Evolutionary conservation across 306 rosid genomes (phyloP).

Genomic region (Lathyrus sativus): DNA sequence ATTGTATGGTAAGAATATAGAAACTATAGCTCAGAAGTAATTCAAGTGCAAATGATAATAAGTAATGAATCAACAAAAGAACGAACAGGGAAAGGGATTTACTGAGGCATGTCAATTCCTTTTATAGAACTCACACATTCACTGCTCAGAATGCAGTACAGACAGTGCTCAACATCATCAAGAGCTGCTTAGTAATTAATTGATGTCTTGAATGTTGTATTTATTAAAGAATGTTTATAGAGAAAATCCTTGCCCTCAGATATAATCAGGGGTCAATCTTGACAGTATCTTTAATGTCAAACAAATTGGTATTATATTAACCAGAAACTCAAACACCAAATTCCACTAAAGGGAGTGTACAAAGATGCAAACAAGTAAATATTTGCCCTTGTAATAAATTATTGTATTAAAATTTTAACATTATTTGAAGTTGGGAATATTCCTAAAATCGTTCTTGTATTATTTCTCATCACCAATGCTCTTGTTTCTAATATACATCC

Average conservation of each 20-base stretch:
- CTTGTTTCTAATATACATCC: not conserved
- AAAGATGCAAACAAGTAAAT: not conserved
- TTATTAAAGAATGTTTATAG: not conserved
- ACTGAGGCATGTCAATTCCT: not conserved
- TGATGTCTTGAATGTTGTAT: not conserved
- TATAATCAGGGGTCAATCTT: conserved; percentile 10
- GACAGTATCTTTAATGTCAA: not conserved
- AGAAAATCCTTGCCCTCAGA: not conserved
- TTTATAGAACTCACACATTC: not conserved
- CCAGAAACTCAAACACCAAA: not conserved
- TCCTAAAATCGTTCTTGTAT: not conserved
- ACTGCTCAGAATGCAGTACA: not conserved
- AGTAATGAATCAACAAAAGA: not conserved
- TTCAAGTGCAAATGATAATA: not conserved
- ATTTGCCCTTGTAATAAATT: not conserved
- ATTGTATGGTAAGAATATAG: conserved; percentile 6
- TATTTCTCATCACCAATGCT: not conserved
- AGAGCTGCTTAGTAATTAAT: conserved; percentile 20
- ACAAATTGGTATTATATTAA: too few relatives aligned
- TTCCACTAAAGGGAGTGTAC: not conserved
- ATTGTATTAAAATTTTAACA: not conserved
- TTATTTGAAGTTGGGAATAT: not conserved
- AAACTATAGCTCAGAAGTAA: not conserved
- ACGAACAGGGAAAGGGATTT: conserved; percentile 16
- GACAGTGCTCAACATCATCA: conserved; percentile 11